Evolutionary conservation across 225 moss, liverwort and hornwort species (phyloP).

Genomic region (Pseudoscleropodium purum): DNA sequence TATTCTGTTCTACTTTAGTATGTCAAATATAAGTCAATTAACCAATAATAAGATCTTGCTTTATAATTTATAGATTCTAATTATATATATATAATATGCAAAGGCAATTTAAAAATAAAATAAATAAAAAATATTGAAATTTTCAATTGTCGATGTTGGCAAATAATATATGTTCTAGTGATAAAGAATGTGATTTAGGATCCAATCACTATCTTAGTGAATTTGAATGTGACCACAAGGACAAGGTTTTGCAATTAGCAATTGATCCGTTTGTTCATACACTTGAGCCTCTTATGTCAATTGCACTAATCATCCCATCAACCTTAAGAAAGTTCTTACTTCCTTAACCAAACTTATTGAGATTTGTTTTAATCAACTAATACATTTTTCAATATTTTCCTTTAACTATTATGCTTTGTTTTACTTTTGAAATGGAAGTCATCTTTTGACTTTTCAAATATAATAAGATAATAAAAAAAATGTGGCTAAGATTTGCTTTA

Average conservation of each 20-base stretch:
- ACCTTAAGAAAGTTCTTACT: background rate
- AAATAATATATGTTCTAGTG: background rate
- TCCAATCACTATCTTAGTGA: background rate
- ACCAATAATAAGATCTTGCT: background rate
- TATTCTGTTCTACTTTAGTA: background rate
- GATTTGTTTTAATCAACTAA: background rate
- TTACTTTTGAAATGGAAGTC: background rate
- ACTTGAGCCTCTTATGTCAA: too few relatives aligned
- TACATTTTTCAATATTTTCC: background rate
- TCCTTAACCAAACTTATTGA: background rate
- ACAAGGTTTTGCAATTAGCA: background rate
- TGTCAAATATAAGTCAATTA: background rate
- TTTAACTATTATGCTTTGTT: background rate
- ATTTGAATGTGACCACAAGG: accelerated
- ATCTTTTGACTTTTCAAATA: background rate
- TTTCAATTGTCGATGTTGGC: background rate
- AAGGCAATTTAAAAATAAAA: background rate
- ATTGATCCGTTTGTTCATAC: background rate
- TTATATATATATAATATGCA: background rate
- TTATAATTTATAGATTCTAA: background rate
- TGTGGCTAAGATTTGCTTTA: background rate
- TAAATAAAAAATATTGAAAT: background rate
- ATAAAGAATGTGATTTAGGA: background rate
- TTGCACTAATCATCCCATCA: background rate
- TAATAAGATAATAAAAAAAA: background rate